A percentile compares a stretch with the other conserved stretches of the same genome.
Evolutionary conservation across 805 yeast species (phyloP).

Genomic region (Metschnikowia reukaufii): DNA sequence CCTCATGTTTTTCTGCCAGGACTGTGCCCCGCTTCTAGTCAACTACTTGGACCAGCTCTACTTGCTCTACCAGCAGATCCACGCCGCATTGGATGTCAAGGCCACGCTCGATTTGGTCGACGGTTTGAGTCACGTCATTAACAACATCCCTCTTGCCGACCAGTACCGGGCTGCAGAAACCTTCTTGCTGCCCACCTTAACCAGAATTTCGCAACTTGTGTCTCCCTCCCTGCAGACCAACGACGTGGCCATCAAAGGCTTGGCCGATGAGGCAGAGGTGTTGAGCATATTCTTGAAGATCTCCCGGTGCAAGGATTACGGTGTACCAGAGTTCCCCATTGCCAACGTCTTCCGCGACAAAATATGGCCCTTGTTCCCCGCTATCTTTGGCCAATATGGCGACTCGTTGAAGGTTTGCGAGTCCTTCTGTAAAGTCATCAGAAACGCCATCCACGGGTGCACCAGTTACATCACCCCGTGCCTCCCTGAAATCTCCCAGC

Average conservation of each 20-base stretch:
- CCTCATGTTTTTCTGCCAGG: constrained; percentile 90
- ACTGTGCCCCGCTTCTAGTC: constrained; percentile 69
- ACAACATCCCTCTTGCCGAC: constrained; percentile 54
- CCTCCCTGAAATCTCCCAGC: constrained; percentile 61
- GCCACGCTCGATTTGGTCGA: constrained; percentile 80
- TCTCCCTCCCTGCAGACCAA: too few species aligned
- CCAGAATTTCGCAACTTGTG: too few species aligned
- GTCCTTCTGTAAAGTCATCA: constrained; percentile 65
- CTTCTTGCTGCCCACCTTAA: constrained; percentile 68
- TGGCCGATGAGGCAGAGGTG: constrained; percentile 74
- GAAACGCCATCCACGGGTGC: constrained; percentile 63
- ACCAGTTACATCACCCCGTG: constrained; percentile 56
- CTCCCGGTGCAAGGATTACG: constrained; percentile 48
- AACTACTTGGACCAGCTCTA: constrained; percentile 73
- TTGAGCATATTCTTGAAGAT: constrained; percentile 59
- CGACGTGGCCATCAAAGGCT: constrained; percentile 24
- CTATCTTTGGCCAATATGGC: constrained; percentile 55
- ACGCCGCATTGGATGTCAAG: constrained; percentile 56
- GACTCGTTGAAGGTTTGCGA: constrained; percentile 67
- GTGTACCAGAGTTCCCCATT: constrained; percentile 45
- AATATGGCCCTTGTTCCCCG: constrained; percentile 58
- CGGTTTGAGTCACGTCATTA: constrained; percentile 83
- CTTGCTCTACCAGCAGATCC: constrained; percentile 61
- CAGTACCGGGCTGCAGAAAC: constrained; percentile 54
- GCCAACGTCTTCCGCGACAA: constrained; percentile 52